Conservation (phyloP, 352 stramenopile genomes). For the Pythium insidiosum region DNA sequence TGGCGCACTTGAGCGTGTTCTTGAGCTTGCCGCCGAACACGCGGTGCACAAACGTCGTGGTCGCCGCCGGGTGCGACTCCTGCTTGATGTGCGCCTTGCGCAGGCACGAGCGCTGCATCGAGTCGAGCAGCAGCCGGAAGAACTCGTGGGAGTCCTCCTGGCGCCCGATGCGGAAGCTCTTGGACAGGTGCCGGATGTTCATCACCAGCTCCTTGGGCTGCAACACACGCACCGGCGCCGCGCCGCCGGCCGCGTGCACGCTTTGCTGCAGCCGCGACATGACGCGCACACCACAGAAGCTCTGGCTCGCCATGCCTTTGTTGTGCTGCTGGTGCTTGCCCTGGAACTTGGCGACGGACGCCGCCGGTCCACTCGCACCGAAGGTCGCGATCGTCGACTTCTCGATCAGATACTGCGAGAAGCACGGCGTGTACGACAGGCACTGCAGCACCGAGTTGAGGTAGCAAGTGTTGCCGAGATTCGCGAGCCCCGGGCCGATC, state of each 20-base stretch:
- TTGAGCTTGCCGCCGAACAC: constrained; percentile 83
- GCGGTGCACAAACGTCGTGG: constrained; percentile 77
- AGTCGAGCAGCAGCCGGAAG: constrained; percentile 82
- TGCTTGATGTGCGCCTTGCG: constrained; percentile 65
- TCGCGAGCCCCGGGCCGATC: constrained; percentile 77
- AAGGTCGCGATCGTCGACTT: constrained; percentile 39
- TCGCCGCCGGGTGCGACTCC: constrained; percentile 38
- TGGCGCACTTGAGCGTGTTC: constrained; percentile 78
- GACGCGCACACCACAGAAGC: constrained; percentile 49
- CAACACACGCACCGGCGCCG: constrained; percentile 24
- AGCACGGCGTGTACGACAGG: constrained; percentile 66
- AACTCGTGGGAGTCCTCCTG: constrained; percentile 92
- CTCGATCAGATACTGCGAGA: constrained; percentile 86
- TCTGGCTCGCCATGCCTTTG: constrained; percentile 4
- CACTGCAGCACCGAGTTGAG: constrained; percentile 92
- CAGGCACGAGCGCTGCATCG: constrained; percentile 75
- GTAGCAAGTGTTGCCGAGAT: constrained; percentile 95
- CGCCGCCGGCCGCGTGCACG: constrained; percentile 30
- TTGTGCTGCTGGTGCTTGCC: constrained; percentile 14
- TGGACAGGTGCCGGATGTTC: constrained; percentile 80
- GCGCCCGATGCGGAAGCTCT: constrained; percentile 79
- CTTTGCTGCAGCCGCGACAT: constrained; percentile 63
- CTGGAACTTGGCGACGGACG: constrained; percentile 19
- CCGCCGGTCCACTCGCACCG: constrained; percentile 7
- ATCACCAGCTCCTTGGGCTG: constrained; percentile 79